Evolutionary conservation across 179 eudicot species (phyloP), one percentile per base, ranked within the genome.

Genomic region (Beta corolliflora): DNA sequence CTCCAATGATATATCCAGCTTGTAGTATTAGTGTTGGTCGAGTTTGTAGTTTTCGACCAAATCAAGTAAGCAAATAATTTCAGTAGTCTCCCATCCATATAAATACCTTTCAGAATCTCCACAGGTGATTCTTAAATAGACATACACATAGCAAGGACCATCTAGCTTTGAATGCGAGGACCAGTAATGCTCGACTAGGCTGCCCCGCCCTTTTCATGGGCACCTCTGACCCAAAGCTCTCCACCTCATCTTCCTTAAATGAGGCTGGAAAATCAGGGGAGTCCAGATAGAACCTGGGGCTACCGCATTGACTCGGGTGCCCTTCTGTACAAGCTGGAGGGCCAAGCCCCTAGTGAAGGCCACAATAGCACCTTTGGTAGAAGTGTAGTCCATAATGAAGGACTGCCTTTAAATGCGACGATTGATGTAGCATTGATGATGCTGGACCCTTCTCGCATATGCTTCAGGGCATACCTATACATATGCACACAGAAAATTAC

Each of bases 201-300:
- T 96, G 98, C 0, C 93, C 96, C 0, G 92, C 97, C 86, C 99
- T 90, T 81, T 87, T 84, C 98, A 96, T 89, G 7, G 99, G 97
- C 60, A 90, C 93, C 77, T 91, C 79, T 0, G 82, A 71, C 77
- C 99, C 98, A 14, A 94, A 94, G 9, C 53, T 84, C 53, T 83
- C 82, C n/a, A 81, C 81, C 83, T 92, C 88, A 2, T 89, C 89
- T 45, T 89, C 88, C 4, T 73, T 84, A 58, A 92, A 90, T 0
- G 97, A 91, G 8, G 94, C 87, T 0, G 93, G 92, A 14, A 25
- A 25, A 89, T 89, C 70, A 94, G 80, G 1, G 98, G 99, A 16
- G 99, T 96, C 97, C 98, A 94, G 6, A 92, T 82, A 2, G 98
- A 97, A 2, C 97, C 99, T 0, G 99, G 98, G n/a, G 99, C 97